A percentile compares a stretch with the other conserved stretches of the same genome.
These are phyloP conservation scores for Irpex lacteus DNA, from an alignment of 1,284 basidiomycete species.

Conservation along the genomic window DNA sequence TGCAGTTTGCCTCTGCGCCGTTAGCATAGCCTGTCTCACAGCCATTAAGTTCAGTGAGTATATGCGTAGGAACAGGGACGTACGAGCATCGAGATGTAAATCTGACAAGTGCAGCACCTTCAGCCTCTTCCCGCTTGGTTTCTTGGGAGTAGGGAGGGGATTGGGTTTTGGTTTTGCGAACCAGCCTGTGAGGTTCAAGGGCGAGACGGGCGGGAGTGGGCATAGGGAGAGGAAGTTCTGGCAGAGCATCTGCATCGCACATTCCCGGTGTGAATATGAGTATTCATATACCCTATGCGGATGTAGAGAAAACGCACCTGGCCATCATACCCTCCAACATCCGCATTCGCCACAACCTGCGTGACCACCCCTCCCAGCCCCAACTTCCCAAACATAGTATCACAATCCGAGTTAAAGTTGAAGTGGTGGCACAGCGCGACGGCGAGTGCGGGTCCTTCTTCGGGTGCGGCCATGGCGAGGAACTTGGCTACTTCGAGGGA, in stretches of 20 bases:
- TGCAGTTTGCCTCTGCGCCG: conserved; percentile 74
- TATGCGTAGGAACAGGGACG: conserved; percentile 14
- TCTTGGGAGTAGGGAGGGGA: conserved; percentile 52
- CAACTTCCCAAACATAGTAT: conserved; percentile 41
- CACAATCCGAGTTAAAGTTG: conserved; percentile 52
- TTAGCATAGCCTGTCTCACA: conserved; percentile 56
- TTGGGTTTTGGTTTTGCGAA: conserved; percentile 69
- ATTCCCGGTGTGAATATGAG: neutral
- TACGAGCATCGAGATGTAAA: conserved; percentile 74
- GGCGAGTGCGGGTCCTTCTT: conserved; percentile 56
- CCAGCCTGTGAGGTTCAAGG: conserved; percentile 53
- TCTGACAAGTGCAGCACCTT: conserved; percentile 80
- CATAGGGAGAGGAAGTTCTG: conserved; percentile 52
- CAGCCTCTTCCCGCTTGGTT: conserved; percentile 60
- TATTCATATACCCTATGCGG: too few relatives aligned
- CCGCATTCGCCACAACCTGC: conserved; percentile 64
- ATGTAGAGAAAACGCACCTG: conserved; percentile 41
- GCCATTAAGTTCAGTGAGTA: neutral
- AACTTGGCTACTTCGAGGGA: conserved; percentile 65
- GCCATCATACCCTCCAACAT: conserved; percentile 68
- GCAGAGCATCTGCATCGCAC: conserved; percentile 46
- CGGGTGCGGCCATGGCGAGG: conserved; percentile 61
- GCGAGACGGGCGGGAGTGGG: conserved; percentile 45
- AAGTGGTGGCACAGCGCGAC: conserved; percentile 62
- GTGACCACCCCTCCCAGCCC: conserved; percentile 61